phyloP scores from a whole-genome alignment of 1,139 yeast species.

The Kazachstania sp. region DNA sequence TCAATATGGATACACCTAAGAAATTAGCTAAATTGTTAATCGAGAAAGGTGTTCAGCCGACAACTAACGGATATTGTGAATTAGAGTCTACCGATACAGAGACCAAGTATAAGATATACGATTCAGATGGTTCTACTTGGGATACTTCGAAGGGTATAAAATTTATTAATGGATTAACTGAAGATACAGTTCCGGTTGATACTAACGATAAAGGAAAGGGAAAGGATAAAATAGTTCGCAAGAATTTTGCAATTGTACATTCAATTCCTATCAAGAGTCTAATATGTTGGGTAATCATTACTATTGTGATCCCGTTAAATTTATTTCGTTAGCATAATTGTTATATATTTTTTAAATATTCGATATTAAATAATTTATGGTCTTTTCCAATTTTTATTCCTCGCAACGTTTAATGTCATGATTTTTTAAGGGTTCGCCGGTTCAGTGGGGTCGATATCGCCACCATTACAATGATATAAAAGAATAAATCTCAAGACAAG shows the following conservation, averaged over 20 bases:
- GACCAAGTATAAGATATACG: constrained; percentile 14
- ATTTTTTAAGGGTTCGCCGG: no score
- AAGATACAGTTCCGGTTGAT: background rate
- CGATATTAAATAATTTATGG: no score
- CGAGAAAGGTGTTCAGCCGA: constrained; percentile 39
- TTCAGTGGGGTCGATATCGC: no score
- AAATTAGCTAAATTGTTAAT: constrained; percentile 41
- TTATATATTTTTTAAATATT: no score
- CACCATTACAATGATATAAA: no score
- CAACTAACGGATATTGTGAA: constrained; percentile 41
- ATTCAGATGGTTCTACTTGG: constrained; percentile 11
- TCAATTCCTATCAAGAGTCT: background rate
- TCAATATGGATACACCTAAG: constrained; percentile 45
- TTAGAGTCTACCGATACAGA: constrained; percentile 31
- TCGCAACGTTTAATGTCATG: no score
- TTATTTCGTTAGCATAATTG: background rate
- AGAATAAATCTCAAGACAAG: no score
- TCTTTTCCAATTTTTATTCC: no score
- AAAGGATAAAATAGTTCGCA: background rate
- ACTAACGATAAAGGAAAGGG: background rate
- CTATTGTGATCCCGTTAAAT: background rate
- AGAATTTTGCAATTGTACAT: background rate
- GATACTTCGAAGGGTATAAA: background rate
- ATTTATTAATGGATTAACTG: background rate
- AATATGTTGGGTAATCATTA: no score